phyloP scores from a whole-genome alignment of 2,329 filamentous ascomycete genomes.

The Elsinoe ampelina region DNA sequence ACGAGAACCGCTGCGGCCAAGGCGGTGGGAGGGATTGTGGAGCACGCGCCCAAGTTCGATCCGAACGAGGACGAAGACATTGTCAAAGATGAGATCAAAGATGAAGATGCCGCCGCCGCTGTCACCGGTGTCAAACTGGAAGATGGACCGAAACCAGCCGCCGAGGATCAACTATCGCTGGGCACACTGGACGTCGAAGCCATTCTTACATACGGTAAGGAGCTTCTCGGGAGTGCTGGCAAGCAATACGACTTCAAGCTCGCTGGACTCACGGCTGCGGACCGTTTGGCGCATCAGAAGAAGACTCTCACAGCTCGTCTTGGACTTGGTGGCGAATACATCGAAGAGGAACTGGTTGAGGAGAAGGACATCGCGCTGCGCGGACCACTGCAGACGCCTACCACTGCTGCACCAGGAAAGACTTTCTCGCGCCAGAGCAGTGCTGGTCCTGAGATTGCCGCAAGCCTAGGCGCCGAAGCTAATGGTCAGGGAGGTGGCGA shows the following conservation, averaged over 20 bases:
- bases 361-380: slow-evolving; percentile 49
- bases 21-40: slow-evolving; percentile 86
- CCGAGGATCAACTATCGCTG: slow-evolving; percentile 60
- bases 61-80: slow-evolving; percentile 66
- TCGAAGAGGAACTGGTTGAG: slow-evolving; percentile 73
- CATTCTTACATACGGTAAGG: slow-evolving; percentile 74
- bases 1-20: slow-evolving; percentile 88
- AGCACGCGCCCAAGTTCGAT: slow-evolving; percentile 79
- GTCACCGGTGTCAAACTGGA: background rate
- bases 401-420: slow-evolving; percentile 44
- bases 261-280: slow-evolving; percentile 69
- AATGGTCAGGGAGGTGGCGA: slow-evolving; percentile 52
- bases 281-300: slow-evolving; percentile 77
- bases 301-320: slow-evolving; percentile 75
- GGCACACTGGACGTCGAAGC: slow-evolving; percentile 66
- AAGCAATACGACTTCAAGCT: slow-evolving; percentile 77
- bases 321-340: slow-evolving; percentile 73
- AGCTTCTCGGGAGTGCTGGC: slow-evolving; percentile 71
- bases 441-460: slow-evolving; percentile 31
- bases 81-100: slow-evolving; percentile 37
- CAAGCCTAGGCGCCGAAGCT: slow-evolving; percentile 30
- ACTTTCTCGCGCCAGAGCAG: slow-evolving; percentile 37
- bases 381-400: slow-evolving; percentile 31
- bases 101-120: slow-evolving; percentile 25
- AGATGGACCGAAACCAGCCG: slow-evolving; percentile 18